These are phyloP conservation scores for Eragrostis curvula DNA, from an alignment of 176 grass and related monocot species.

Conservation along the genomic window DNA sequence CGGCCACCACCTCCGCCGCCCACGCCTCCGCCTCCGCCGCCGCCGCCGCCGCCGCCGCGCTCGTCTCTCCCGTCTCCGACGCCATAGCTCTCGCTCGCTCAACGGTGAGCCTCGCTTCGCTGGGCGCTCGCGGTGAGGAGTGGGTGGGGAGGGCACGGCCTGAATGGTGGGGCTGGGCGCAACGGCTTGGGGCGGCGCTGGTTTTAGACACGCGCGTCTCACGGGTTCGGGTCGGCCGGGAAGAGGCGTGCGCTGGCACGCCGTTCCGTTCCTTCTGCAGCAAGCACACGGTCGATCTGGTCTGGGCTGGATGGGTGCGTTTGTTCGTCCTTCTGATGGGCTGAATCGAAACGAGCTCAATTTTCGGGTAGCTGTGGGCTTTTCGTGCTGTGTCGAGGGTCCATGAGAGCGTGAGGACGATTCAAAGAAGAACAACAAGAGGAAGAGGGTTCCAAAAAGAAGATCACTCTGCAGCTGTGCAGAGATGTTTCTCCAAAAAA, in stretches of 20 bases:
- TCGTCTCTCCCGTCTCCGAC: neutral
- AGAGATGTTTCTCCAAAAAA: no score
- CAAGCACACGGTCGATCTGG: neutral
- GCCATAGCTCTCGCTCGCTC: neutral
- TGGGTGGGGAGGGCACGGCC: neutral
- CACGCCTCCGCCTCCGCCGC: no score
- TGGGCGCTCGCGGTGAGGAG: neutral
- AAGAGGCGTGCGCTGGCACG: neutral
- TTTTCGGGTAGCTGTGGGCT: no score
- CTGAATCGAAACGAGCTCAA: no score
- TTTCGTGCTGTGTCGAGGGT: no score
- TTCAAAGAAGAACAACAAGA: no score
- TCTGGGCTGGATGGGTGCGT: no score
- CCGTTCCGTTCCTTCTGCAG: neutral
- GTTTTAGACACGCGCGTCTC: neutral
- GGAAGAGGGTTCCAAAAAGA: no score
- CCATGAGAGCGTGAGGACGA: no score
- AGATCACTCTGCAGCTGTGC: no score
- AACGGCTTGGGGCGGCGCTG: neutral
- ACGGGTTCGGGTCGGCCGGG: neutral
- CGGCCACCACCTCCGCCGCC: neutral
- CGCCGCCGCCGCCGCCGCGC: neutral
- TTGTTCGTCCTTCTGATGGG: no score
- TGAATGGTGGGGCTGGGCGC: neutral
- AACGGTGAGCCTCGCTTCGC: neutral